phyloP scores from a whole-genome alignment of 805 yeast species.

The Debaryomyces tyrocola region DNA sequence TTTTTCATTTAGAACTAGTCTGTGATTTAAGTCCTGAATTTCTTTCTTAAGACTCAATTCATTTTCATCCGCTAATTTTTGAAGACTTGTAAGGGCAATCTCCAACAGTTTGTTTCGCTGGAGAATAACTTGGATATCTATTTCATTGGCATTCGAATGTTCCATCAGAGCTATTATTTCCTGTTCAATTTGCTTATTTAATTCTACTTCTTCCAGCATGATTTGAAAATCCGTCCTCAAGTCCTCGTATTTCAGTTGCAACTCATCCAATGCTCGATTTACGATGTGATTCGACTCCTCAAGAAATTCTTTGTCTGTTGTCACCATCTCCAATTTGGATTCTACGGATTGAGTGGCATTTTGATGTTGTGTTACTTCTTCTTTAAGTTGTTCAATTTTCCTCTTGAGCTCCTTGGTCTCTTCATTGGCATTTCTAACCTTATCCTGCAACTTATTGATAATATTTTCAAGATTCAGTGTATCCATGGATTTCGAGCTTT shows the following conservation, averaged over 20 bases:
- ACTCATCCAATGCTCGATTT: slow-evolving; percentile 16
- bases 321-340: slow-evolving; percentile 24
- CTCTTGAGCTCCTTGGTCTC: slow-evolving; percentile 22
- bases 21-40: slow-evolving; percentile 12
- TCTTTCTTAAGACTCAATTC: slow-evolving; percentile 23
- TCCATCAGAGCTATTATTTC: slow-evolving; percentile 23
- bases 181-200: slow-evolving; percentile 36
- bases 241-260: slow-evolving; percentile 28
- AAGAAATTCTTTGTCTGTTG: slow-evolving; percentile 47
- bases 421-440: slow-evolving; percentile 33
- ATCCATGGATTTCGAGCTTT: not conserved
- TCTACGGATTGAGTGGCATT: slow-evolving; percentile 14
- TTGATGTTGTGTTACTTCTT: slow-evolving; percentile 6
- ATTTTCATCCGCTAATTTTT: slow-evolving; percentile 22
- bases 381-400: slow-evolving; percentile 15
- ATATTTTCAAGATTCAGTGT: not conserved
- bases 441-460: slow-evolving; percentile 45
- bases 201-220: slow-evolving; percentile 35
- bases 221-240: slow-evolving; percentile 30
- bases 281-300: slow-evolving; percentile 33
- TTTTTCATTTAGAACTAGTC: not conserved
- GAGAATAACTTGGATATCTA: slow-evolving; percentile 21
- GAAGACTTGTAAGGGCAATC: slow-evolving; percentile 36
- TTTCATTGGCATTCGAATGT: slow-evolving; percentile 10
- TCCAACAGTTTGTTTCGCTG: slow-evolving; percentile 41